phyloP scores from a whole-genome alignment of 75 land plant species.

The Gnetum montanum region DNA sequence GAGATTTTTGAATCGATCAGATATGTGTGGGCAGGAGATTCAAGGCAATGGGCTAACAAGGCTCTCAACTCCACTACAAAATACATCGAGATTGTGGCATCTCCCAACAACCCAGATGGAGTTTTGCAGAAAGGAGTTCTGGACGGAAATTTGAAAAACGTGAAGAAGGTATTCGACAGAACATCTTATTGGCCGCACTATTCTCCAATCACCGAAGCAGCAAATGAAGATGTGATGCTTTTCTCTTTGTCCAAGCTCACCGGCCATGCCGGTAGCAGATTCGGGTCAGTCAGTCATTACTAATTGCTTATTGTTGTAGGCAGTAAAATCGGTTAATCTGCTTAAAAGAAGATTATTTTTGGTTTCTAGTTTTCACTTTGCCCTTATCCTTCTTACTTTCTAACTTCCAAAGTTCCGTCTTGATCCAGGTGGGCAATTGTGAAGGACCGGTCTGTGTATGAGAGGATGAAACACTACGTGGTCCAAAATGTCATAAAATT shows the following conservation, averaged over 20 bases:
- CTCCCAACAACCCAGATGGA: slow-evolving; percentile 82
- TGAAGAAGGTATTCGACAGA: slow-evolving; percentile 35
- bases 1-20: slow-evolving; percentile 20
- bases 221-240: slow-evolving; percentile 63
- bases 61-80: not conserved
- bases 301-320: not conserved
- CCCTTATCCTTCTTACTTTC: not conserved
- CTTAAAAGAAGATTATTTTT: too few relatives aligned
- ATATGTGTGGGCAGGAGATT: slow-evolving; percentile 44
- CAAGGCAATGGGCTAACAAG: slow-evolving; percentile 6
- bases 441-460: slow-evolving; percentile 40
- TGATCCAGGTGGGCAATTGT: slow-evolving; percentile 58
- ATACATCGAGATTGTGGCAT: slow-evolving; percentile 52
- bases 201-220: slow-evolving; percentile 46
- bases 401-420: not conserved
- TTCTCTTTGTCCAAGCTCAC: slow-evolving; percentile 70
- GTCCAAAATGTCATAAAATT: slow-evolving; percentile 16
- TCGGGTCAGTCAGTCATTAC: too few relatives aligned
- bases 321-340: too few relatives aligned
- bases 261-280: slow-evolving; percentile 73
- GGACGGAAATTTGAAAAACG: slow-evolving; percentile 13
- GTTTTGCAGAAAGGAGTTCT: slow-evolving; percentile 19
- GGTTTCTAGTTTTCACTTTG: not conserved
- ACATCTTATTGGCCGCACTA: slow-evolving; percentile 90
- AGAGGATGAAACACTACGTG: slow-evolving; percentile 26